phyloP scores from a whole-genome alignment of 2,329 filamentous ascomycete genomes.

The Claviceps sp. region DNA sequence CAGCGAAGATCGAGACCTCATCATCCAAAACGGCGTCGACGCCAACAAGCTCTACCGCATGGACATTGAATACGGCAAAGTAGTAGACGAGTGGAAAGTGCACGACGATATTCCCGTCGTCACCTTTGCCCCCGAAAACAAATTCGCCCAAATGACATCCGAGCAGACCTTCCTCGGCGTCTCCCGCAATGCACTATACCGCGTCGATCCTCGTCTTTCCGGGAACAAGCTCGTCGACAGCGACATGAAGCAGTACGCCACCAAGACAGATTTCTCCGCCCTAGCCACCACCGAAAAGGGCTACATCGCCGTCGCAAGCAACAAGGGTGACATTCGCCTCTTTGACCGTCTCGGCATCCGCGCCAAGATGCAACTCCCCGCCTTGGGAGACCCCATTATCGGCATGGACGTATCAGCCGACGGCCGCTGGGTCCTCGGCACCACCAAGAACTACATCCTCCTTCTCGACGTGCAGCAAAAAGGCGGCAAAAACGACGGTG shows the following conservation, averaged over 20 bases:
- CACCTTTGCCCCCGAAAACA: conserved; percentile 89
- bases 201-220: conserved; percentile 78
- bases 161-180: conserved; percentile 93
- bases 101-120: conserved; percentile 91
- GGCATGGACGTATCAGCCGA: conserved; percentile 92
- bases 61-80: conserved; percentile 95
- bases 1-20: conserved; percentile 77
- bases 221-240: conserved; percentile 88
- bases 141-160: conserved; percentile 93
- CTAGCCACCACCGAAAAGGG: conserved; percentile 92
- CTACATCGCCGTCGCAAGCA: conserved; percentile 90
- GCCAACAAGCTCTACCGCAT: conserved; percentile 90
- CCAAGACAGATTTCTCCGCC: conserved; percentile 95
- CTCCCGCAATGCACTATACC: conserved; percentile 84
- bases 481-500: conserved; percentile 89
- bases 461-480: conserved; percentile 87
- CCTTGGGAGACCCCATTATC: conserved; percentile 86
- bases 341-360: conserved; percentile 95
- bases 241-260: conserved; percentile 88
- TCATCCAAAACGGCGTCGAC: conserved; percentile 69
- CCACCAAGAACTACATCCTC: conserved; percentile 85
- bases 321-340: conserved; percentile 93
- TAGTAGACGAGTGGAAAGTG: conserved; percentile 97
- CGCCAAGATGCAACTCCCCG: conserved; percentile 92
- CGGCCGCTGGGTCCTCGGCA: conserved; percentile 88